phyloP scores from a whole-genome alignment of 768 basidiomycete genomes.

The Psilocybe cubensis region DNA sequence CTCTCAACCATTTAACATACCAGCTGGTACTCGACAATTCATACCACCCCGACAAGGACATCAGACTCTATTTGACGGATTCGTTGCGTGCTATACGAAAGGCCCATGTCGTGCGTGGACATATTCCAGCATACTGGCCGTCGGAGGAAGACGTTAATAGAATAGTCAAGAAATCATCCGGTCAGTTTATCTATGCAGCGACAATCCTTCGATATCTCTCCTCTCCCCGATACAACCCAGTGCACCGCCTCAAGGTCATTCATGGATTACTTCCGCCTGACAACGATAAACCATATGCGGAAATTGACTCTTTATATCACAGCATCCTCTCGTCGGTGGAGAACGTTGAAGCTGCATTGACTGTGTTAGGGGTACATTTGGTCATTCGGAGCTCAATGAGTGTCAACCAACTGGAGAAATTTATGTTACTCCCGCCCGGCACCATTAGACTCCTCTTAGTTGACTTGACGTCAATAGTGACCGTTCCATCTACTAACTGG shows the following conservation, averaged over 20 bases:
- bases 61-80: background rate
- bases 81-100: background rate
- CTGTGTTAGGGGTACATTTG: background rate
- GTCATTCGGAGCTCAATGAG: background rate
- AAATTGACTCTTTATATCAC: slow-evolving; percentile 11
- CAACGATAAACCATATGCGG: slow-evolving; percentile 7
- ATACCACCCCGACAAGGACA: slow-evolving; percentile 8
- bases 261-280: background rate
- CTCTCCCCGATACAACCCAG: background rate
- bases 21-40: slow-evolving; percentile 5
- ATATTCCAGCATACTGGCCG: slow-evolving; percentile 3
- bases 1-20: background rate
- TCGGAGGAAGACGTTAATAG: background rate
- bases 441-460: background rate
- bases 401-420: background rate
- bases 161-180: slow-evolving; percentile 8
- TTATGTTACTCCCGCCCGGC: background rate
- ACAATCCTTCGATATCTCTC: slow-evolving; percentile 10
- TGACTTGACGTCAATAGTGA: background rate
- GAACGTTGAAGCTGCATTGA: background rate
- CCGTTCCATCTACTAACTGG: background rate
- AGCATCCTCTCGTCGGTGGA: slow-evolving; percentile 8
- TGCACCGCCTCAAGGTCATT: background rate
- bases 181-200: background rate
- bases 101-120: background rate